Conservation (phyloP, 257 asterid genomes). For the Solanum etuberosum region DNA sequence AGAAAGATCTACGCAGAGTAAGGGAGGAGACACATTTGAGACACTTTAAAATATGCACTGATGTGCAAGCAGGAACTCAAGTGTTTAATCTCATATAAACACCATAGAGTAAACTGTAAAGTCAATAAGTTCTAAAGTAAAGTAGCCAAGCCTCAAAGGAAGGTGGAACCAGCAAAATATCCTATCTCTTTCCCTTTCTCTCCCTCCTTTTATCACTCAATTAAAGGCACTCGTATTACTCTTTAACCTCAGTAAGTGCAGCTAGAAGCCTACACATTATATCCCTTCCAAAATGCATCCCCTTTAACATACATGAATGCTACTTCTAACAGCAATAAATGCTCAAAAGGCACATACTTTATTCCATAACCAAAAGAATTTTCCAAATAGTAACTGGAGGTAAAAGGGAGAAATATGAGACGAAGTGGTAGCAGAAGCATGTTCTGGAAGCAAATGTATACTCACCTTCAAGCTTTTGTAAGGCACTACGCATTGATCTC, state of each 20-base stretch:
- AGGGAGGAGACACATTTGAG: neutral
- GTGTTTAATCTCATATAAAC: neutral
- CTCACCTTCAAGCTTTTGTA: slow-evolving; percentile 67
- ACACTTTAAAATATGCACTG: neutral
- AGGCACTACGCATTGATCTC: slow-evolving; percentile 66
- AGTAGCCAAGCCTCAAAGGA: neutral
- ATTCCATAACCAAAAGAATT: neutral
- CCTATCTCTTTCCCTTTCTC: neutral
- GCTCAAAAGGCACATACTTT: neutral
- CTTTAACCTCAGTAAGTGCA: neutral
- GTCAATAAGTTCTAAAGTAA: neutral
- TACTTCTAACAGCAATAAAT: neutral
- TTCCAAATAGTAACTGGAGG: neutral
- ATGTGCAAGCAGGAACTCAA: neutral
- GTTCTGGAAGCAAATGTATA: slow-evolving; percentile 4
- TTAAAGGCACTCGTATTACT: neutral
- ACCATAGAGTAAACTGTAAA: neutral
- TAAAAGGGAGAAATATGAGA: neutral
- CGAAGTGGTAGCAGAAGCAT: neutral
- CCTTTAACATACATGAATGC: neutral
- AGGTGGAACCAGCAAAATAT: neutral
- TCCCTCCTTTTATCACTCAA: neutral
- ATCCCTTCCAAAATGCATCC: neutral
- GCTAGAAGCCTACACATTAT: neutral
- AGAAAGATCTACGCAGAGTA: neutral